A percentile compares a stretch with the other conserved stretches of the same genome.
Evolutionary conservation across 176 grass and related monocot species (phyloP).

Genomic region (Zoysia pacifica): DNA sequence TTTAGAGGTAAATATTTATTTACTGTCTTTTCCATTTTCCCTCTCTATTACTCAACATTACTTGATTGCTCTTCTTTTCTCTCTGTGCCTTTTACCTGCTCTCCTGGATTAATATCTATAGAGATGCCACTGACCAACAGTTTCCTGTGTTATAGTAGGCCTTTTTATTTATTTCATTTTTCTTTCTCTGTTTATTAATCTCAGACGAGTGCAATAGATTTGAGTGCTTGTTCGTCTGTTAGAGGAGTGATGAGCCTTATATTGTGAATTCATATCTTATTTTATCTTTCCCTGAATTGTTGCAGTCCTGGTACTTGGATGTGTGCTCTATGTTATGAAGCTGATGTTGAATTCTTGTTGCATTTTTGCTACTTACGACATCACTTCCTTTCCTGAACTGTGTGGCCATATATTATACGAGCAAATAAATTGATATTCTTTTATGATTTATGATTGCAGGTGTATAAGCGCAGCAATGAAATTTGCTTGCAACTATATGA

Average conservation of each 20-base stretch:
- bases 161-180: background rate
- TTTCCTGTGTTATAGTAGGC: background rate
- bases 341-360: constrained; percentile 11
- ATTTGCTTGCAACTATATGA: constrained; percentile 91
- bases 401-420: background rate
- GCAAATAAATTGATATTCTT: constrained; percentile 18
- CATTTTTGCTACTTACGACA: constrained; percentile 24
- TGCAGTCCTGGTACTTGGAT: background rate
- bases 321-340: background rate
- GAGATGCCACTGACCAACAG: background rate
- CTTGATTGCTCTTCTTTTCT: constrained; percentile 31
- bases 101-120: constrained; percentile 10
- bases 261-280: constrained; percentile 6
- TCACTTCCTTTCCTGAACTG: constrained; percentile 1
- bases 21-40: constrained; percentile 9
- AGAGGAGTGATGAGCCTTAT: constrained; percentile 10
- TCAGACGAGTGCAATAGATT: background rate
- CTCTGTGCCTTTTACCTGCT: constrained; percentile 31
- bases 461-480: constrained; percentile 72
- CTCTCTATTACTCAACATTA: constrained; percentile 21
- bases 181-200: constrained; percentile 17
- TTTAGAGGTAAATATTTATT: constrained; percentile 66
- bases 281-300: background rate
- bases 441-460: constrained; percentile 40
- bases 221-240: background rate